phyloP scores from a whole-genome alignment of 495 filamentous ascomycete genomes.

The Penicillium antarcticum region DNA sequence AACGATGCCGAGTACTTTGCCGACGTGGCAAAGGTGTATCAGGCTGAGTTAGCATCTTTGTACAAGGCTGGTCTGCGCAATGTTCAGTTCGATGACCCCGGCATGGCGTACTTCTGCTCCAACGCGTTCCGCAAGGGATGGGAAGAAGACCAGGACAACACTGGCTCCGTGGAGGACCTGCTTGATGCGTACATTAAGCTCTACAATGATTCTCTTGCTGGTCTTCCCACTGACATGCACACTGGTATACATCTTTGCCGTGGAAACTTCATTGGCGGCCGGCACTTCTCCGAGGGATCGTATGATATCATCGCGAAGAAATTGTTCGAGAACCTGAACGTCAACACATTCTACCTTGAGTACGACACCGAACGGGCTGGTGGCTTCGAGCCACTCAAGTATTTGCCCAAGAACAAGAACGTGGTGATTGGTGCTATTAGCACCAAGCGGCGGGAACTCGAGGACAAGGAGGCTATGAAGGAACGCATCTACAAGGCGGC shows the following conservation, averaged over 20 bases:
- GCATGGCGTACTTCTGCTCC: slow-evolving; percentile 65
- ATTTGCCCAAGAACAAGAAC: slow-evolving; percentile 61
- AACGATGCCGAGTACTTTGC: slow-evolving; percentile 59
- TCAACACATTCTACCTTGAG: slow-evolving; percentile 67
- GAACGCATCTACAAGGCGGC: slow-evolving; percentile 56
- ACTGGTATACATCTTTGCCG: slow-evolving; percentile 65
- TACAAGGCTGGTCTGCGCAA: slow-evolving; percentile 62
- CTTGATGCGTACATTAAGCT: slow-evolving; percentile 59
- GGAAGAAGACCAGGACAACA: slow-evolving; percentile 55
- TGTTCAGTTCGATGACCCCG: slow-evolving; percentile 65
- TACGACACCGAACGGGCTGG: slow-evolving; percentile 66
- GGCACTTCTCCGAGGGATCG: slow-evolving; percentile 62
- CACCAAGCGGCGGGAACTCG: slow-evolving; percentile 60
- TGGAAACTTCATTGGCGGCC: slow-evolving; percentile 48
- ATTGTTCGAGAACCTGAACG: slow-evolving; percentile 61
- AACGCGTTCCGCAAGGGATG: slow-evolving; percentile 60
- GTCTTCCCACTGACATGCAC: slow-evolving; percentile 58
- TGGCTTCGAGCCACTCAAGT: slow-evolving; percentile 61
- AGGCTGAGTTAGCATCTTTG: slow-evolving; percentile 56
- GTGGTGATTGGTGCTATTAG: slow-evolving; percentile 65
- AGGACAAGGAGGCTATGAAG: slow-evolving; percentile 59
- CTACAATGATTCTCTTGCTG: slow-evolving; percentile 58
- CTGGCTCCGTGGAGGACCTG: slow-evolving; percentile 44
- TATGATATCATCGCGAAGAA: slow-evolving; percentile 66
- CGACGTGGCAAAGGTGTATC: slow-evolving; percentile 59